Evolutionary conservation across 345 rosid genomes (phyloP), one percentile per base, ranked within the genome.

Genomic region (Populus nigra): DNA sequence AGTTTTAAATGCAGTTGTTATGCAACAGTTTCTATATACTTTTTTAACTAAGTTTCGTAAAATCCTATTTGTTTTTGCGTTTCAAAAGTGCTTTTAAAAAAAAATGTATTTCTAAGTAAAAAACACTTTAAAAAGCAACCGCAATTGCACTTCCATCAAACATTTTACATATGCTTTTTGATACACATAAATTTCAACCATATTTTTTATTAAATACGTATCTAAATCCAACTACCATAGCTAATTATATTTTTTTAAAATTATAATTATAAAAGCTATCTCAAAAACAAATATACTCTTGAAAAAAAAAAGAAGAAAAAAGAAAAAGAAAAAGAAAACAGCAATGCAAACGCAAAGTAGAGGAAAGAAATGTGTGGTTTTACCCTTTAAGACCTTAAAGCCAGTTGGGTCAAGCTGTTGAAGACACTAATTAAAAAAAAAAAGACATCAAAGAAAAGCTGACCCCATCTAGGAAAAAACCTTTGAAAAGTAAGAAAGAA

Each of bases 401-500:
- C 71, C 68, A 43, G 49, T 35, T 59, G 41, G n/a, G 68, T 59
- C 68, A 61, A 55, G 31, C 73, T 47, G 29, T 20, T 41, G 38
- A 66, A 53, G 57, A 78, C 77, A 68, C 73, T 77, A 31, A 25
- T 65, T 62, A 80, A 77, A 18, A 73, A 47, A 41, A 84, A 74
- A 27, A 66, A 73, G 47, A 50, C 55, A 23, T 5, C 10, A 41
- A 68, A 53, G 23, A 71, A 33, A 78, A 70, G 65, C 50, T 65
- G 77, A 27, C 50, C 27, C 50, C 73, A 71, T 75, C 78, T 11
- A 55, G 80, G 63, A n/a, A 59, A 59, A 76, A 79, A 49, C 73
- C 77, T 81, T 76, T 83, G 84, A 78, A 80, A 50, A 78, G 17
- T 59, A 0, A 23, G 23, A n/a, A 62, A 59, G 49, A 67, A 36